Evolutionary conservation across 768 basidiomycete species (phyloP), one percentile per base, ranked within the genome.

Genomic region (Amyloporia xantha): DNA sequence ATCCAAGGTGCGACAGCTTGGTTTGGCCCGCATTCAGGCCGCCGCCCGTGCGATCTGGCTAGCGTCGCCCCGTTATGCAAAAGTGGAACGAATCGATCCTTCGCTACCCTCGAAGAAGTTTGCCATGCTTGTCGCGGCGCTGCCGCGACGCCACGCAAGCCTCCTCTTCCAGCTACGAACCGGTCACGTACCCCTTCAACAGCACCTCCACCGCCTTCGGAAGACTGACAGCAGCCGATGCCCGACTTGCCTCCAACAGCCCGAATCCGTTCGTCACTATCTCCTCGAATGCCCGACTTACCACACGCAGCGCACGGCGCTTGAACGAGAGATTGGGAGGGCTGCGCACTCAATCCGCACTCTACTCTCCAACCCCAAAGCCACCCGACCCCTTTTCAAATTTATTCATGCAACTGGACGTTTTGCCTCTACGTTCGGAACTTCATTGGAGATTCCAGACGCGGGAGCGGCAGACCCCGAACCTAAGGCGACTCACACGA

Each of bases 141-240:
- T 25, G 38, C 50, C 19, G 6, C 28, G 48, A 6, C 43, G 44
- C 1, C 47, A 49, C 12, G 38, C 48, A 24, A 54, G 53, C 28
- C 23, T 63, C 1, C 53, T 68, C 7, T 48, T 62, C 24, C 67
- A 68, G 28, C 61, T 71, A 1, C 35, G 63, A 5, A 66, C 65
- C 2, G 61, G 63, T 2, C 69, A 70, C 40, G 49, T 48, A 4
- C 60, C 63, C 0, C 59, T 70, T 2, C 62, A 66, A 36, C 28
- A 53, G 6, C 59, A 68, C 54, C 62, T 59, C 3, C 35, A 48
- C 17, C 42, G 45, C 6, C 57, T 61, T 13, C 35, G 44, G 1
- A 41, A 41, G 35, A 44, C 44, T 2, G 42, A 35, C 39, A 20
- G 42, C 2, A 30, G 47, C 1, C 13, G 12, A 1, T 61, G 59